phyloP scores from a whole-genome alignment of 179 eudicot species.

The Silene coronaria region DNA sequence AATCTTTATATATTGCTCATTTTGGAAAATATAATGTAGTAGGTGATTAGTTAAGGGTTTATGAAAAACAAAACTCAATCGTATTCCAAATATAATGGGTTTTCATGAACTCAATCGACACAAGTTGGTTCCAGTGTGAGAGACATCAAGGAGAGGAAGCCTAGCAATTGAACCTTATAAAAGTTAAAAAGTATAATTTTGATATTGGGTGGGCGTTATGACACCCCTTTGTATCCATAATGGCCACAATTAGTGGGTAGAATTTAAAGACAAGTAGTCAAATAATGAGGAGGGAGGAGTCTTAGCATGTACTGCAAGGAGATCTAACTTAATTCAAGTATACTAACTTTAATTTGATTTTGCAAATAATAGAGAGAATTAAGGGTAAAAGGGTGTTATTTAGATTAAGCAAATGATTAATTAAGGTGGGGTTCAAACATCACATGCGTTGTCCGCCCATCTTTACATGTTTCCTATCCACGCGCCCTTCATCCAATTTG shows the following conservation, averaged over 20 bases:
- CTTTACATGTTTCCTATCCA: neutral
- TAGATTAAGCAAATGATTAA: neutral
- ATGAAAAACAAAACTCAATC: no score
- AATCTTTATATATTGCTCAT: neutral
- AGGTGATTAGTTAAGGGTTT: no score
- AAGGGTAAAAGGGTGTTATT: no score
- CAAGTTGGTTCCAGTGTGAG: no score
- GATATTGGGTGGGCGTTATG: no score
- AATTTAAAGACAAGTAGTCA: neutral
- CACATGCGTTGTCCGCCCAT: neutral
- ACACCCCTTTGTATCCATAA: no score
- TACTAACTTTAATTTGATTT: neutral
- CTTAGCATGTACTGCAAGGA: constrained; percentile 13
- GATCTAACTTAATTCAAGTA: neutral
- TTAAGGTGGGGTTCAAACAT: constrained; percentile 3
- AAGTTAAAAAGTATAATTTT: no score
- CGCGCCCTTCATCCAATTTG: neutral
- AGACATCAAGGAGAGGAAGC: no score
- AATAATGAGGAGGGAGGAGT: neutral
- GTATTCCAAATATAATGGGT: no score
- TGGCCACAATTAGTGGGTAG: neutral
- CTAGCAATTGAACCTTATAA: no score
- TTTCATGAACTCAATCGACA: no score
- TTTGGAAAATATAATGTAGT: neutral
- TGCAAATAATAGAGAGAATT: neutral